A percentile compares a stretch with the other conserved stretches of the same genome.
Conservation (phyloP, 768 basidiomycete genomes). For the Trametes maxima region DNA sequence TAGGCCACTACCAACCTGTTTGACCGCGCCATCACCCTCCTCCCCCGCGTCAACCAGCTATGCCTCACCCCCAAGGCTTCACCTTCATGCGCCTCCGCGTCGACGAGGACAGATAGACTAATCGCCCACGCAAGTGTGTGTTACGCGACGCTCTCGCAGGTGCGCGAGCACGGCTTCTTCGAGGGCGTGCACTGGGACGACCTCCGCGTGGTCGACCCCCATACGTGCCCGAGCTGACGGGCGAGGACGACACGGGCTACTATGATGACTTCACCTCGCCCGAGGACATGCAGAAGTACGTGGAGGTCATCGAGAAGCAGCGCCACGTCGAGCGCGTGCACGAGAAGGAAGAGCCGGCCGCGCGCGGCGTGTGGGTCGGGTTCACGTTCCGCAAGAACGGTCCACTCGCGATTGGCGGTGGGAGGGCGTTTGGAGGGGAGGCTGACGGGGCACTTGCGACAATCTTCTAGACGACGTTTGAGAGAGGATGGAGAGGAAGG, state of each 20-base stretch:
- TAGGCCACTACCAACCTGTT: constrained; percentile 84
- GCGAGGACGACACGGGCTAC: constrained; percentile 93
- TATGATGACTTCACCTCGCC: constrained; percentile 88
- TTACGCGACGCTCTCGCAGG: constrained; percentile 70
- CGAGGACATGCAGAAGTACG: constrained; percentile 98
- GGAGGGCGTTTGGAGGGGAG: constrained; percentile 40
- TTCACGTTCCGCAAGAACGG: constrained; percentile 92
- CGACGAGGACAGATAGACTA: constrained; percentile 63
- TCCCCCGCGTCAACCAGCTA: constrained; percentile 45
- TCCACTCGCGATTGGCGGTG: constrained; percentile 44
- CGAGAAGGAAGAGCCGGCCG: constrained; percentile 78
- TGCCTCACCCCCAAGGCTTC: too few relatives aligned
- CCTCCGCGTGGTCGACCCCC: constrained; percentile 80
- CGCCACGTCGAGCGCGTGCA: constrained; percentile 87
- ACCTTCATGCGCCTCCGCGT: too few relatives aligned
- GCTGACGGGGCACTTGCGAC: constrained; percentile 38
- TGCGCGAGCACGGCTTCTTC: constrained; percentile 86
- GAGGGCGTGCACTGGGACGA: constrained; percentile 71
- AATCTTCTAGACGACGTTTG: constrained; percentile 34
- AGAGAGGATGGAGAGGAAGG: too few relatives aligned
- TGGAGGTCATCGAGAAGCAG: constrained; percentile 97
- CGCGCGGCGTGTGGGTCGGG: constrained; percentile 86
- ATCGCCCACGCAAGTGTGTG: constrained; percentile 87
- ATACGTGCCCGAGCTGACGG: constrained; percentile 93
- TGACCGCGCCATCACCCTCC: too few relatives aligned